Evolutionary conservation across 139 green algal species (phyloP), one percentile per base, ranked within the genome.

Genomic region (Raphidocelis subcapitata): DNA sequence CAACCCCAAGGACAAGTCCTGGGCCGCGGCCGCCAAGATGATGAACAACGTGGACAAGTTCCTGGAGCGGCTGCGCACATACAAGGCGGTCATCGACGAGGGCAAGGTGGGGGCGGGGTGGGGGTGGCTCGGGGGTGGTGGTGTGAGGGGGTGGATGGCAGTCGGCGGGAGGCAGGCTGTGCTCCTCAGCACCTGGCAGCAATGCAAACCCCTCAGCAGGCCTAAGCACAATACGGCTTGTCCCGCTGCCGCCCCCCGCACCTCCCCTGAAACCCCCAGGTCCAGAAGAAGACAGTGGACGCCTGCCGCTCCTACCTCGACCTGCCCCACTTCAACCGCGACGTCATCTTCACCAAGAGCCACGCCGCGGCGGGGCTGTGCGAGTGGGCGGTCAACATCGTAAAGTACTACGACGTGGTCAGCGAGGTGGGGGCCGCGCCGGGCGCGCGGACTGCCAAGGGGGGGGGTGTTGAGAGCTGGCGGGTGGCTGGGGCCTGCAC

Each of bases 21-120:
- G 92, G 92, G 77, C 28, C 5, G 91, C 89, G 21, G 92, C 92
- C 35, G 77, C 87, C 66, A 95, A 96, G 84, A 73, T 94, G 62
- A 95, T 97, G 91, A 88, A 87, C 84, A 94, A 95, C 74, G 89
- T 96, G 56, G 89, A 95, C 78, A 90, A 91, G 81, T 95, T 97
- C 82, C 62, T 97, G 37, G 86, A 93, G 41, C 82, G 88, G n/a
- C 83, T 97, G 24, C 94, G 93, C 81, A 73, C 66, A 35, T 97
- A 91, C 85, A 97, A 97, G 85, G 60, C 66, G 0, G 41, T 92
- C n/a, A 95, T 97, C n/a, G 92, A 97, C 60, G 83, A 89, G 10
- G 87, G 87, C 60, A 82, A 93, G 79, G 77, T 89, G 36, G 8
- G n/a, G 41, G 8, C 41, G 41, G 8, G 41, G 41, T 49, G 41